Evolutionary conservation across 2,329 filamentous ascomycete genomes (phyloP), one percentile per base, ranked within the genome.

Genomic region (Lasiodiplodia gonubiensis): DNA sequence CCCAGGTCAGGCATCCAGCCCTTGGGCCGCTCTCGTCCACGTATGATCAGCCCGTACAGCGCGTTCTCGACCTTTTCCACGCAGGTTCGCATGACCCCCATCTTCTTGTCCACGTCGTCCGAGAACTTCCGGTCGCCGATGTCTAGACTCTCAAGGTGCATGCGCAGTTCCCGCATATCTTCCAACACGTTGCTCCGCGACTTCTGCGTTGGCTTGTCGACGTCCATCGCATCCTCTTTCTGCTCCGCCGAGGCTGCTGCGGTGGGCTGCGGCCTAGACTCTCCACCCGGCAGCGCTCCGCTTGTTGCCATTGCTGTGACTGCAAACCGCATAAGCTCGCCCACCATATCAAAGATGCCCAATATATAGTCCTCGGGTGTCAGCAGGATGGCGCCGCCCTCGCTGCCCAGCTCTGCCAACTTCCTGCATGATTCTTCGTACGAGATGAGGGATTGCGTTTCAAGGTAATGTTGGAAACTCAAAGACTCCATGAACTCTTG

Each of bases 311-410:
- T 91, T 30, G 89, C 89, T 6, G 94, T 94, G 61, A 97, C 95
- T 0, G 93, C 93, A 79, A 97, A 98, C 35, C 94, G 88, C 95
- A 99, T 99, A 83, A 98, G 85, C 82, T 99, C 95, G 48, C 95
- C 95, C 1, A 94, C 94, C 72, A 98, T 86, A 78, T 99, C 95
- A 75, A 97, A 97, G 2, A 99, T 81, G 10, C 94, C 95, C 70
- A 95, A 90, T 68, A 97, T 81, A 76, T 97, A 98, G 79, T 99
- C 95, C 66, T 94, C 88, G 30, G 89, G 85, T 1, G 91, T 92
- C 23, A 97, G 83, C 0, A 83, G 74, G 2, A 97, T 85, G 1
- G 83, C 84, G 0, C 80, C 77, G 3, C 75, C 78, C 7, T 78
- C 74, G 12, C 72, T 72, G 60, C 79, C 77, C 69, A 84, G 72